A percentile compares a stretch with the other conserved stretches of the same genome.
These are phyloP conservation scores for Debaryomyces psychrophilus DNA, from an alignment of 1,139 yeast genomes.

Conservation along the genomic window DNA sequence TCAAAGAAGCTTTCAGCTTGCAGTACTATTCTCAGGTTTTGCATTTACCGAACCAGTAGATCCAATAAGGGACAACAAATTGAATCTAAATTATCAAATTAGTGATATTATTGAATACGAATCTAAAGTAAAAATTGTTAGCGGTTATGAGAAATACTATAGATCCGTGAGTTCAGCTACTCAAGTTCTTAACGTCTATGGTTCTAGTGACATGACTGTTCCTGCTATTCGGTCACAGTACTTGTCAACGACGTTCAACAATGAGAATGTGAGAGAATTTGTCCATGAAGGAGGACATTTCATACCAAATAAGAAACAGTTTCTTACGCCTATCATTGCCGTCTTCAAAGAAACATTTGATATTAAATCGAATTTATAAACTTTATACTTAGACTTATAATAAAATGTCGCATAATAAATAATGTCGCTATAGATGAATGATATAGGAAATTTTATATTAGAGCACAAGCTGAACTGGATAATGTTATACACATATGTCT, in stretches of 20 bases:
- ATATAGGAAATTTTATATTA: background rate
- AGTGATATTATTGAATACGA: constrained; percentile 27
- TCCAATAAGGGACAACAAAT: constrained; percentile 18
- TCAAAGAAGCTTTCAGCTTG: constrained; percentile 47
- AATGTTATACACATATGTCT: background rate
- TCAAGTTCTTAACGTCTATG: constrained; percentile 33
- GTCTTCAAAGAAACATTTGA: constrained; percentile 23
- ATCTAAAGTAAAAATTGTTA: constrained; percentile 22
- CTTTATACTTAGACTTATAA: no score
- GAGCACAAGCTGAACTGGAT: background rate
- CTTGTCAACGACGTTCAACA: constrained; percentile 25
- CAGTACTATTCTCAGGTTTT: constrained; percentile 58
- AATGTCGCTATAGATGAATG: background rate
- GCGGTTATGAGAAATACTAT: constrained; percentile 24
- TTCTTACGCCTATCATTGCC: constrained; percentile 32
- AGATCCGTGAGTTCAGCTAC: constrained; percentile 22
- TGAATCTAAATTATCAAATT: constrained; percentile 23
- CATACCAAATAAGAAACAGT: constrained; percentile 36
- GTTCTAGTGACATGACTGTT: constrained; percentile 37
- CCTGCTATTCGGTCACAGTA: constrained; percentile 35
- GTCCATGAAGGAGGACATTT: constrained; percentile 45
- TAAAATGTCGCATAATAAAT: no score
- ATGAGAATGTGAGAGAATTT: constrained; percentile 20
- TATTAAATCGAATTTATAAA: constrained; percentile 20
- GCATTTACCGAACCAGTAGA: constrained; percentile 49